A percentile compares a stretch with the other conserved stretches of the same genome.
phyloP scores from a whole-genome alignment of 1,139 yeast genomes.

The Pichia sorboxylosa region DNA sequence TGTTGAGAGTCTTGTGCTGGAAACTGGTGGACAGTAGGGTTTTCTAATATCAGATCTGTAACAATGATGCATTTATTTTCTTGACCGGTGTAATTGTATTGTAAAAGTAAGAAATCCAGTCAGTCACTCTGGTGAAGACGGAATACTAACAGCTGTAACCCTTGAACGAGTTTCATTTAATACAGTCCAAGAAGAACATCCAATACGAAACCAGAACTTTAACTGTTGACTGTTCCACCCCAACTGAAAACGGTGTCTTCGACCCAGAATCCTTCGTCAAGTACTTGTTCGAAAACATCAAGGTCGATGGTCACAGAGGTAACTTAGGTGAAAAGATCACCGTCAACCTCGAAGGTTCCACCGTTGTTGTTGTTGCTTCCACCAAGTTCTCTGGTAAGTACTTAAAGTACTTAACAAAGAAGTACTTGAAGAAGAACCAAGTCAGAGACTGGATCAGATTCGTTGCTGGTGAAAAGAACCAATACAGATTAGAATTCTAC shows the following conservation, averaged over 20 bases:
- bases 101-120: too few species aligned
- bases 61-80: too few species aligned
- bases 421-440: slow-evolving; percentile 99
- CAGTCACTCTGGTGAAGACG: too few species aligned
- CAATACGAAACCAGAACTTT: slow-evolving; percentile 66
- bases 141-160: too few species aligned
- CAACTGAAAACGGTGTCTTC: slow-evolving; percentile 94
- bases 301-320: slow-evolving; percentile 93
- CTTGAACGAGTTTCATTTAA: too few species aligned
- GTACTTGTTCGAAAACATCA: slow-evolving; percentile 98
- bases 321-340: slow-evolving; percentile 94
- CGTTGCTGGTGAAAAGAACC: slow-evolving; percentile 91
- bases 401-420: slow-evolving; percentile 98
- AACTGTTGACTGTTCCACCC: slow-evolving; percentile 94
- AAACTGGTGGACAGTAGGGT: slow-evolving; percentile 14
- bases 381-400: slow-evolving; percentile 99
- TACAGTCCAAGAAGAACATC: slow-evolving; percentile 27
- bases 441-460: slow-evolving; percentile 99
- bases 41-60: slow-evolving; percentile 2
- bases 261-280: slow-evolving; percentile 97
- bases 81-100: too few species aligned
- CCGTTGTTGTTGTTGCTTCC: slow-evolving; percentile 80
- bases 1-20: not conserved
- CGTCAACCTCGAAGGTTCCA: slow-evolving; percentile 72
- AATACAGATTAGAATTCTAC: slow-evolving; percentile 98